phyloP scores from a whole-genome alignment of 768 basidiomycete genomes.

The Gloeophyllum trabeum region DNA sequence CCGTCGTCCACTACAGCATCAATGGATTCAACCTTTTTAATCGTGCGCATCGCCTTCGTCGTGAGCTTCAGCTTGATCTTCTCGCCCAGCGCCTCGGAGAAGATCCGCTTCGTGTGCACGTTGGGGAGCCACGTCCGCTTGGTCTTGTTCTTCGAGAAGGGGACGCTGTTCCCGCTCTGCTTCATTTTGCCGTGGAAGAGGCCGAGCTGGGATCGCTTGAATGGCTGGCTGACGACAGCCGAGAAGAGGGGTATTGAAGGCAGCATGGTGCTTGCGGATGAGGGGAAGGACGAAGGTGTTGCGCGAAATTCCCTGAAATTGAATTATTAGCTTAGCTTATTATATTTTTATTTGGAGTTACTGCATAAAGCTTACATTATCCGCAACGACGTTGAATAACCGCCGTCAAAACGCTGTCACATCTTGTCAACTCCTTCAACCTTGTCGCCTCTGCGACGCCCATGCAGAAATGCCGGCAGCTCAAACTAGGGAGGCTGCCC shows the following conservation, averaged over 20 bases:
- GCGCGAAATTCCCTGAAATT: no score
- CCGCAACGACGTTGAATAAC: no score
- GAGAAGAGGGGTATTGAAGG: slow-evolving; percentile 18
- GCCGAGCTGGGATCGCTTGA: slow-evolving; percentile 72
- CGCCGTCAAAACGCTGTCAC: no score
- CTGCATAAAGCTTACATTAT: no score
- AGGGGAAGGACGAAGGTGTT: not conserved
- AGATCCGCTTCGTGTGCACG: slow-evolving; percentile 65
- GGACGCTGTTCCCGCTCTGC: slow-evolving; percentile 81
- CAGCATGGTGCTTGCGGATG: slow-evolving; percentile 19
- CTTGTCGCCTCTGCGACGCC: no score
- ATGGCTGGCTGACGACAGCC: slow-evolving; percentile 43
- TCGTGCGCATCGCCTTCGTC: slow-evolving; percentile 65
- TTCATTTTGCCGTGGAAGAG: slow-evolving; percentile 77
- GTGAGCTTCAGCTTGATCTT: slow-evolving; percentile 61
- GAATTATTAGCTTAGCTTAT: no score
- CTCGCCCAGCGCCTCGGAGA: slow-evolving; percentile 51
- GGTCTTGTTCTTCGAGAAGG: slow-evolving; percentile 82
- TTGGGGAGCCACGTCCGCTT: slow-evolving; percentile 85
- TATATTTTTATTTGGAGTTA: no score
- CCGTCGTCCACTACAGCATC: no score
- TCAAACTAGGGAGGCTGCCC: no score
- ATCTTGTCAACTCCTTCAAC: no score
- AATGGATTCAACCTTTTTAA: slow-evolving; percentile 90
- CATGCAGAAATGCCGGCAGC: no score